Percentiles rank a stretch among this genome's conserved stretches.
phyloP scores from a whole-genome alignment of 2,329 filamentous ascomycete species.

The Aspergillus sp. region DNA sequence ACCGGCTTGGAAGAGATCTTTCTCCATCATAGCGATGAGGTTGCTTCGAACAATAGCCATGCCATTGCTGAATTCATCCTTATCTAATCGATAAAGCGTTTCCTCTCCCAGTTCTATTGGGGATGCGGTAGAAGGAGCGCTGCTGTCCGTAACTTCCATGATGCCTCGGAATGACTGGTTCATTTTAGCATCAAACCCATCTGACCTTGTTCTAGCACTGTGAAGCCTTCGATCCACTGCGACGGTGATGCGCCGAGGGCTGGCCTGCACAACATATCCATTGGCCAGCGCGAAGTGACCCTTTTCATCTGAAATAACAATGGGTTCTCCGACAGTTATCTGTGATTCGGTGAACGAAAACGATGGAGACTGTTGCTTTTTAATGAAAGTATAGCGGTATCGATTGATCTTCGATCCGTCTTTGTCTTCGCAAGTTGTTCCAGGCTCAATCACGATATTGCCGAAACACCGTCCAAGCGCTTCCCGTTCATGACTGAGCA shows the following conservation, averaged over 20 bases:
- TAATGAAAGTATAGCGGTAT: conserved; percentile 81
- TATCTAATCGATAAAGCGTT: conserved; percentile 79
- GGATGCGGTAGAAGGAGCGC: conserved; percentile 27
- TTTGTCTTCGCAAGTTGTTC: conserved; percentile 68
- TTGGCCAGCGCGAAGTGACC: conserved; percentile 94
- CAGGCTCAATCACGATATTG: conserved; percentile 78
- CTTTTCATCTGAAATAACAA: conserved; percentile 93
- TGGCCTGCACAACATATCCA: conserved; percentile 80
- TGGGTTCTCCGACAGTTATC: conserved; percentile 79
- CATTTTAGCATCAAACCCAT: conserved; percentile 70
- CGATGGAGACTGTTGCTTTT: conserved; percentile 58
- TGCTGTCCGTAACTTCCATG: conserved; percentile 74
- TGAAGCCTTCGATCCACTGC: conserved; percentile 88
- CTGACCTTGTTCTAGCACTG: conserved; percentile 73
- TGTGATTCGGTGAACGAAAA: conserved; percentile 94
- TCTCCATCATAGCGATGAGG: conserved; percentile 85
- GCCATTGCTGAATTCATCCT: conserved; percentile 97
- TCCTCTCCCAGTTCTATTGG: conserved; percentile 49
- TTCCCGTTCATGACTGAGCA: conserved; percentile 86
- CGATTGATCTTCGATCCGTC: conserved; percentile 83
- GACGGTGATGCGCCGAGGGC: conserved; percentile 74
- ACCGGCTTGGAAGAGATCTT: conserved; percentile 67
- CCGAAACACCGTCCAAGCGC: conserved; percentile 86
- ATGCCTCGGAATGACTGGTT: conserved; percentile 91
- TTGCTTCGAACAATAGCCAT: conserved; percentile 96